phyloP scores from a whole-genome alignment of 768 basidiomycete genomes.

The Butyriboletus loyo region DNA sequence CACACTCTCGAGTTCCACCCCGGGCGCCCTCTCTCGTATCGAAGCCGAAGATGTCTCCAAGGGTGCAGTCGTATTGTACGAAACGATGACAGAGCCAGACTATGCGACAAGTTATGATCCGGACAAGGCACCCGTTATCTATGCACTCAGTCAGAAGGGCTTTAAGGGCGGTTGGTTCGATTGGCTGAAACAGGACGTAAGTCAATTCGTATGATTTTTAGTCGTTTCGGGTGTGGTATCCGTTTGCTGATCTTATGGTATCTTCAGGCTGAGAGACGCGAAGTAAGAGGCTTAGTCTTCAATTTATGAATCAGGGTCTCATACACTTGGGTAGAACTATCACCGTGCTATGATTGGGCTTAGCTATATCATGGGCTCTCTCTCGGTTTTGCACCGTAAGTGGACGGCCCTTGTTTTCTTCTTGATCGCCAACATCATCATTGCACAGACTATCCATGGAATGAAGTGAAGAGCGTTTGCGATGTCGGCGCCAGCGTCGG shows the following conservation, averaged over 20 bases:
- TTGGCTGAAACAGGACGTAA: conserved; percentile 21
- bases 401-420: not conserved
- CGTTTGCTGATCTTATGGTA: not conserved
- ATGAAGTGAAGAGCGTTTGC: conserved; percentile 22
- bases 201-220: not conserved
- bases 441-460: conserved; percentile 25
- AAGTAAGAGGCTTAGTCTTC: not conserved
- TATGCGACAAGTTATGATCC: conserved; percentile 24
- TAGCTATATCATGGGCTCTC: conserved; percentile 20
- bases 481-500: conserved; percentile 32
- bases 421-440: not conserved
- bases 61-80: conserved; percentile 20
- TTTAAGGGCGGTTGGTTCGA: conserved; percentile 21
- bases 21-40: conserved; percentile 8
- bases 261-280: conserved; percentile 11
- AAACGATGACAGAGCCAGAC: conserved; percentile 23
- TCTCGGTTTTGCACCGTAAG: conserved; percentile 24
- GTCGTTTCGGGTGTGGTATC: not conserved
- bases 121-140: conserved; percentile 19
- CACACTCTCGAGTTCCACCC: conserved; percentile 13
- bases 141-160: conserved; percentile 17
- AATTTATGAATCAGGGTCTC: not conserved
- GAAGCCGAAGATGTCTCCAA: conserved; percentile 9
- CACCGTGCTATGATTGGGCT: conserved; percentile 25
- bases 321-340: conserved; percentile 14